Conservation (phyloP, 2,329 filamentous ascomycete genomes). For the Coleophoma crateriformis region DNA sequence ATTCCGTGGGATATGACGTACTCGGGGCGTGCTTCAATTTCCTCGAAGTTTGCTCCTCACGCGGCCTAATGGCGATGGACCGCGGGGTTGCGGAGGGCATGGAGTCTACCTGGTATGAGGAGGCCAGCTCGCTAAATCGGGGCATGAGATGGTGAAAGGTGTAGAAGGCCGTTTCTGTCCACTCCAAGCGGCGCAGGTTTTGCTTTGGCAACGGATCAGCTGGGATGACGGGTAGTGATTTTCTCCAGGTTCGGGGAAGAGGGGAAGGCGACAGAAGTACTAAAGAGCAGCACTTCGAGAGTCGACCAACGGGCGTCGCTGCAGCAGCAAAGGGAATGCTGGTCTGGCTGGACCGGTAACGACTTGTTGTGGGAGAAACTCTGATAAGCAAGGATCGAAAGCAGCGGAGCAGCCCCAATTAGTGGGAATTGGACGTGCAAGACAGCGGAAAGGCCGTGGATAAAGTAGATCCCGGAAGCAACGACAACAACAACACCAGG, state of each 20-base stretch:
- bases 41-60: slow-evolving; percentile 8
- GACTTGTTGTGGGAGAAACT: too few relatives aligned
- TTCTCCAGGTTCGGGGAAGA: neutral
- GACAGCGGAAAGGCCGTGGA: too few relatives aligned
- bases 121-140: neutral
- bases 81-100: slow-evolving; percentile 24
- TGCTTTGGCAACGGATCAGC: neutral
- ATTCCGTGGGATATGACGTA: slow-evolving; percentile 13
- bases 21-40: slow-evolving; percentile 22
- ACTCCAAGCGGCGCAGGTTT: neutral
- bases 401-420: too few relatives aligned
- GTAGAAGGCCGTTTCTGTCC: neutral
- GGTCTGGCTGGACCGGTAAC: too few relatives aligned
- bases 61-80: slow-evolving; percentile 21
- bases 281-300: too few relatives aligned
- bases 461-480: too few relatives aligned
- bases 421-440: too few relatives aligned
- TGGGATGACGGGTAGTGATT: neutral
- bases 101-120: slow-evolving; percentile 3
- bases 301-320: too few relatives aligned
- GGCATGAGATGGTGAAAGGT: neutral
- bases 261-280: too few relatives aligned
- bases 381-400: too few relatives aligned
- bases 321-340: too few relatives aligned
- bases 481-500: too few relatives aligned